A percentile compares a stretch with the other conserved stretches of the same genome.
These are phyloP conservation scores for Pestalotiopsis fici DNA, from an alignment of 2,329 filamentous ascomycete species.

Conservation along the genomic window DNA sequence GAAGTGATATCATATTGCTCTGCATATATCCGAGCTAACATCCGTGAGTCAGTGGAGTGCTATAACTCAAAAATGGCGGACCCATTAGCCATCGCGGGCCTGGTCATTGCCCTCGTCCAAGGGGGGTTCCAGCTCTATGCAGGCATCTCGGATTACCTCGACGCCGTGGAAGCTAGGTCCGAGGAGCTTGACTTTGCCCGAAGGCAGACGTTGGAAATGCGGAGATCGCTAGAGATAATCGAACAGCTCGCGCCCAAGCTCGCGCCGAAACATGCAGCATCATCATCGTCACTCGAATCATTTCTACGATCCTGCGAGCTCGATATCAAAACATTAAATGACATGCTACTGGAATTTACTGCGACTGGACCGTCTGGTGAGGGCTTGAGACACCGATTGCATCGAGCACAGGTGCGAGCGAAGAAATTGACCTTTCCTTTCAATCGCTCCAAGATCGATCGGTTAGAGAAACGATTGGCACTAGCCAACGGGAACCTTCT, in stretches of 20 bases:
- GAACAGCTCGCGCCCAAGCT: neutral
- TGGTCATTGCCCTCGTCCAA: neutral
- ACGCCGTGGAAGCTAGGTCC: neutral
- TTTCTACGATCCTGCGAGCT: neutral
- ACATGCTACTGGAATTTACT: neutral
- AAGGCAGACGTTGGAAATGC: neutral
- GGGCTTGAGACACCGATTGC: neutral
- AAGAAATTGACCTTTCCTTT: neutral
- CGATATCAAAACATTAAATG: neutral
- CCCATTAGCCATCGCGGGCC: neutral
- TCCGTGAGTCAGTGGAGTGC: neutral
- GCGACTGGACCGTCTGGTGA: neutral
- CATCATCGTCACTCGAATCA: neutral
- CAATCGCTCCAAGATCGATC: neutral
- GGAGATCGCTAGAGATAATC: neutral
- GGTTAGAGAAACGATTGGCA: neutral
- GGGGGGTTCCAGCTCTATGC: neutral
- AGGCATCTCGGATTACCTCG: neutral
- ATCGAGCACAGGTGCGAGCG: neutral
- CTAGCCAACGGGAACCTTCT: neutral
- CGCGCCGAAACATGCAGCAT: neutral
- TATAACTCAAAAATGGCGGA: neutral
- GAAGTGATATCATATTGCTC: neutral
- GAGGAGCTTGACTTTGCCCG: slow-evolving; percentile 1
- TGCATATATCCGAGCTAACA: neutral